These are phyloP conservation scores for Neofusicoccum sp. DNA, from an alignment of 2,329 filamentous ascomycete genomes.

Conservation along the genomic window DNA sequence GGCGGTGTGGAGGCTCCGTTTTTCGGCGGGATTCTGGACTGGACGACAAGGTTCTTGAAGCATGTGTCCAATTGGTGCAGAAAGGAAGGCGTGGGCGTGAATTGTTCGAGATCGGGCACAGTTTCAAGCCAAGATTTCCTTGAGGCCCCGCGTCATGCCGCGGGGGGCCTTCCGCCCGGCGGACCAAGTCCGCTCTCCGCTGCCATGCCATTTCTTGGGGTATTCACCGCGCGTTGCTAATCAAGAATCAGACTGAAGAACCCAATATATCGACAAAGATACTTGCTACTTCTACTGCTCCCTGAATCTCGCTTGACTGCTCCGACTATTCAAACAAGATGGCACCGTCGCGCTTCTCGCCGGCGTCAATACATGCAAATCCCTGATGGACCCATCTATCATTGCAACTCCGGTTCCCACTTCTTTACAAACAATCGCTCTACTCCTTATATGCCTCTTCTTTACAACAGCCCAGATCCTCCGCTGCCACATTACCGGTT, in stretches of 20 bases:
- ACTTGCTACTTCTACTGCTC: constrained; percentile 2
- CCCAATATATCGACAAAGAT: constrained; percentile 1
- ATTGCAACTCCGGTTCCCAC: neutral
- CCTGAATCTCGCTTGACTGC: constrained; percentile 2
- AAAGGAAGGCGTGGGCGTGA: too few species aligned
- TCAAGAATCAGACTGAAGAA: neutral
- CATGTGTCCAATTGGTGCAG: too few species aligned
- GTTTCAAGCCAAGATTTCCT: neutral
- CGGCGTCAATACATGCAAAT: neutral
- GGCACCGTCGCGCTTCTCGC: neutral
- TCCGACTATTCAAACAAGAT: constrained; percentile 11
- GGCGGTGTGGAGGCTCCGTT: constrained; percentile 4
- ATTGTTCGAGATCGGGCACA: neutral
- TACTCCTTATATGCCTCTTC: too few species aligned
- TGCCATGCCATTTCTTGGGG: neutral
- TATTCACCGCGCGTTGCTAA: neutral
- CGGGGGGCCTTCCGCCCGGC: neutral
- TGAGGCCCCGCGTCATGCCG: neutral
- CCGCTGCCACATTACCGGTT: neutral
- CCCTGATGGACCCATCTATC: constrained; percentile 6
- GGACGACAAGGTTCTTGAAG: neutral
- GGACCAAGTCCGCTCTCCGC: neutral
- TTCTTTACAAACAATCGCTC: neutral
- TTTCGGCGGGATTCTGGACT: neutral
- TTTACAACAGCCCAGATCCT: neutral